Conservation (phyloP, 345 rosid species). For the Heritiera littoralis region DNA sequence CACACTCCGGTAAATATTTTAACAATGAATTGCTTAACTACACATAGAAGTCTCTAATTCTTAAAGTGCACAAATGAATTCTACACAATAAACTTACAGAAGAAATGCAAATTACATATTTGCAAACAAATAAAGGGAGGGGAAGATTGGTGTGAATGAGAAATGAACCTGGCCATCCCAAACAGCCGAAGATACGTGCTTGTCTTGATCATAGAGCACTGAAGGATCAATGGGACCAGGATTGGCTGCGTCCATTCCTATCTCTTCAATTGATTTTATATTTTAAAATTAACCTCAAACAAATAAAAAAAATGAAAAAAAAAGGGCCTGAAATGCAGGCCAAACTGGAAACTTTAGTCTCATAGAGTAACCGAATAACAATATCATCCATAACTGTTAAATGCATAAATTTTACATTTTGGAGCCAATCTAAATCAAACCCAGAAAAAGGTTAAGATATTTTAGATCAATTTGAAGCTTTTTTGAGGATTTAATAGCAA, state of each 20-base stretch:
- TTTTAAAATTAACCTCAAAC: background rate
- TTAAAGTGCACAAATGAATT: background rate
- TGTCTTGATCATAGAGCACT: constrained; percentile 78
- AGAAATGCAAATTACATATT: background rate
- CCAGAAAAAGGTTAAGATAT: background rate
- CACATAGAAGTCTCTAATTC: background rate
- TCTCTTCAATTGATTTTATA: constrained; percentile 20
- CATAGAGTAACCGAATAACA: constrained; percentile 8
- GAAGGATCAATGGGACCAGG: constrained; percentile 68
- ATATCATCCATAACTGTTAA: background rate
- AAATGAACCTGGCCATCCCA: constrained; percentile 75
- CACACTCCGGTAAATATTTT: constrained; percentile 55
- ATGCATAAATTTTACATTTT: constrained; percentile 13
- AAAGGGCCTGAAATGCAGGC: background rate
- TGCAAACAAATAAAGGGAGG: background rate
- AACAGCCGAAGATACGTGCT: constrained; percentile 80
- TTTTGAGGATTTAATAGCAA: background rate
- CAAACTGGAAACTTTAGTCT: constrained; percentile 15
- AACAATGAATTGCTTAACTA: background rate
- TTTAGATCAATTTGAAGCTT: background rate
- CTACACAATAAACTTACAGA: background rate
- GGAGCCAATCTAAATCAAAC: background rate
- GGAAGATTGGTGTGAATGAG: background rate
- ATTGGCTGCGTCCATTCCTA: constrained; percentile 59
- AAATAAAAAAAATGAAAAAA: background rate